Evolutionary conservation across 2,329 filamentous ascomycete species (phyloP).

Genomic region (Huntiella decipiens): DNA sequence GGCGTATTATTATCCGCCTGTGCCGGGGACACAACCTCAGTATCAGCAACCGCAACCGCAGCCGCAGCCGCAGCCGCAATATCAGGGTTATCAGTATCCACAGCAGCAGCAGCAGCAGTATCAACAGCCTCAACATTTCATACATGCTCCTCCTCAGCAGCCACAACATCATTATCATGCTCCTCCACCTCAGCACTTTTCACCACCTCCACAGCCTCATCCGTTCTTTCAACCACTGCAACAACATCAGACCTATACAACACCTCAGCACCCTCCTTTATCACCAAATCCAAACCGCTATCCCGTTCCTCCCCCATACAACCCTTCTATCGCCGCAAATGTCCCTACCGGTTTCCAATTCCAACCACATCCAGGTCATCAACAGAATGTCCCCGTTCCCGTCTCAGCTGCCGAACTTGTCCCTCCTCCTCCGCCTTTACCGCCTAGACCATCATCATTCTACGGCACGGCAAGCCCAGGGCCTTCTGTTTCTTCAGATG

Average conservation of each 20-base stretch:
- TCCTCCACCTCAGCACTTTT: neutral
- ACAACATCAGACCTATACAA: neutral
- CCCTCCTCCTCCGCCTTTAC: neutral
- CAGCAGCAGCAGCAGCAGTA: neutral
- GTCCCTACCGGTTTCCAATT: constrained; percentile 3
- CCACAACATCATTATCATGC: neutral
- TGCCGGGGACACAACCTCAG: too few species aligned
- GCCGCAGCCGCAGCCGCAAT: neutral
- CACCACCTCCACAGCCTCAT: neutral
- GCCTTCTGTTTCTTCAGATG: neutral
- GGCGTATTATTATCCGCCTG: neutral
- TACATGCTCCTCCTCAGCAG: neutral
- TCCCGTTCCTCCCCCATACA: neutral
- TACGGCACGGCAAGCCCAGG: neutral
- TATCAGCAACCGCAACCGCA: neutral
- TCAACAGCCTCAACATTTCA: neutral
- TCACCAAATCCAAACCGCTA: neutral
- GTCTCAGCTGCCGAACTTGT: neutral
- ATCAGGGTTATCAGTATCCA: neutral
- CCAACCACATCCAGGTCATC: neutral
- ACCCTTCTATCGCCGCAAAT: constrained; percentile 1
- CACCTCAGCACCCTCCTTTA: neutral
- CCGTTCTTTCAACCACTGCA: neutral
- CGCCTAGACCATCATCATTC: neutral
- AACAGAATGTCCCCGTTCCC: neutral